phyloP scores from a whole-genome alignment of 2,329 filamentous ascomycete species.

The Massarina eburnea region DNA sequence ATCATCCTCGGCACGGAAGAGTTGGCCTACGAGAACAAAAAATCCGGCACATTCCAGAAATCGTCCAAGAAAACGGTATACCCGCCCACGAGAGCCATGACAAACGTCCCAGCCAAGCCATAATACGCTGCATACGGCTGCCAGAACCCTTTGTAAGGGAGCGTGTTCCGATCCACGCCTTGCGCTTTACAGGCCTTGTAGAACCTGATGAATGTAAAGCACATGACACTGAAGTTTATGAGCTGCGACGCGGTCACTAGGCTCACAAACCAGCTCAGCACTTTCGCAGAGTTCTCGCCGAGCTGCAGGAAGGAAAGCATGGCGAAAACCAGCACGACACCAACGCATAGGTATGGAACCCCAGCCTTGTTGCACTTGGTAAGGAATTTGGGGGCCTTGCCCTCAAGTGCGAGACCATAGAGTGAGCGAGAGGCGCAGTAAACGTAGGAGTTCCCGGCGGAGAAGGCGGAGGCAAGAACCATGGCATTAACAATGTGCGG shows the following conservation, averaged over 20 bases:
- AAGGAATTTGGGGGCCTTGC: conserved; percentile 58
- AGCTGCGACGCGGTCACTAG: conserved; percentile 71
- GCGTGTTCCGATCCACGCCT: conserved; percentile 64
- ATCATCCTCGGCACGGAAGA: background rate
- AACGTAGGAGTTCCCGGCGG: conserved; percentile 58
- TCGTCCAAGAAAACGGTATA: conserved; percentile 74
- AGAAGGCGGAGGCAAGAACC: conserved; percentile 57
- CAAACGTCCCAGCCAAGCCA: conserved; percentile 61
- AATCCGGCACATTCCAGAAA: conserved; percentile 68
- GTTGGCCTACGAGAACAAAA: conserved; percentile 66
- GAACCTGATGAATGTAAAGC: conserved; percentile 72
- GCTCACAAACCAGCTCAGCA: conserved; percentile 74
- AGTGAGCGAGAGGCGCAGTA: conserved; percentile 58
- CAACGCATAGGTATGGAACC: conserved; percentile 74
- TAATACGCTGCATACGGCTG: conserved; percentile 75
- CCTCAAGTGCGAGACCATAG: conserved; percentile 57
- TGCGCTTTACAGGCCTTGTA: conserved; percentile 69
- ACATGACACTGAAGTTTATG: conserved; percentile 55
- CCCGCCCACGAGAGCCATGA: conserved; percentile 75
- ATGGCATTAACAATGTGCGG: conserved; percentile 64
- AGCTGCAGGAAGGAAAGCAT: conserved; percentile 76
- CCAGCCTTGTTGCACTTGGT: conserved; percentile 61
- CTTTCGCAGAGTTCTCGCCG: conserved; percentile 66
- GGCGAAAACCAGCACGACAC: conserved; percentile 65
- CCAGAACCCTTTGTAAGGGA: conserved; percentile 70